phyloP scores from a whole-genome alignment of 208 protist genomes.

The Crithidia thermophila region DNA sequence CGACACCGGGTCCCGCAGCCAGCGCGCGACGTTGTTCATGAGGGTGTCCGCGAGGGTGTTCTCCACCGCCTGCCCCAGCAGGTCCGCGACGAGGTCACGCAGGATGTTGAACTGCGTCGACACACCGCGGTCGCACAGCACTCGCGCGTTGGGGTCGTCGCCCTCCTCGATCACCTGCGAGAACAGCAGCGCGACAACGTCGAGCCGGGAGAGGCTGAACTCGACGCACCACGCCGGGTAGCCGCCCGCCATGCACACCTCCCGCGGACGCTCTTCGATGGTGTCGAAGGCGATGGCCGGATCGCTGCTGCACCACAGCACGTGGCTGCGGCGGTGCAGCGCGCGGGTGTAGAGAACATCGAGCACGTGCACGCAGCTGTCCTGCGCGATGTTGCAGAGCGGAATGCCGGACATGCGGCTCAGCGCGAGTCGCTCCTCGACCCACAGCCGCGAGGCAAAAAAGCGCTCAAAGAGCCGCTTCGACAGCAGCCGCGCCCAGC shows the following conservation, averaged over 20 bases:
- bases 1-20: conserved; percentile 84
- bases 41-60: conserved; percentile 73
- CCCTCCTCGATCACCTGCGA: conserved; percentile 90
- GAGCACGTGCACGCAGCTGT: conserved; percentile 85
- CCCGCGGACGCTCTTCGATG: conserved; percentile 75
- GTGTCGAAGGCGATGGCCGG: conserved; percentile 70
- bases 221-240: conserved; percentile 87
- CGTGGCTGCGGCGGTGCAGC: conserved; percentile 71
- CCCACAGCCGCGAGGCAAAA: conserved; percentile 79
- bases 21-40: conserved; percentile 80
- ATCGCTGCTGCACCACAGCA: conserved; percentile 83
- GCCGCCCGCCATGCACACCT: conserved; percentile 83
- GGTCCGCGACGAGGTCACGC: conserved; percentile 83
- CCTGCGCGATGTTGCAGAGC: conserved; percentile 85
- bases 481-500: conserved; percentile 71
- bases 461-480: conserved; percentile 80
- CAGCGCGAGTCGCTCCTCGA: conserved; percentile 84
- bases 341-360: conserved; percentile 84
- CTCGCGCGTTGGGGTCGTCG: conserved; percentile 74
- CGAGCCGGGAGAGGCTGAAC: conserved; percentile 83
- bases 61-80: conserved; percentile 73
- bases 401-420: conserved; percentile 81
- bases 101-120: conserved; percentile 91
- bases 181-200: conserved; percentile 89
- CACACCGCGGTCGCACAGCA: conserved; percentile 81